phyloP scores from a whole-genome alignment of 768 basidiomycete species.

The Pleurotus tuber-regium region DNA sequence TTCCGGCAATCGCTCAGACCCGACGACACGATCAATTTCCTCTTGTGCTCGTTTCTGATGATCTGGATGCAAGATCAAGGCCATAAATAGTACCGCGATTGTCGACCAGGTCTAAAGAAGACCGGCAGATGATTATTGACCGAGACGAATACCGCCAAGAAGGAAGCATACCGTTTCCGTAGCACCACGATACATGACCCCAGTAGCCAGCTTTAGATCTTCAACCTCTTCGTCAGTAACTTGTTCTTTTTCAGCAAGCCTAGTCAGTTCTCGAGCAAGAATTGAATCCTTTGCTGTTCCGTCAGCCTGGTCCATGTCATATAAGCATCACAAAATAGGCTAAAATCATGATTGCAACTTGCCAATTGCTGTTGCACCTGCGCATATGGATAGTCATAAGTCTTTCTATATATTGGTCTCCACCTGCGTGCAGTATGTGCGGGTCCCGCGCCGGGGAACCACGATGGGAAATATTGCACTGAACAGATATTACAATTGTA shows the following conservation, averaged over 20 bases:
- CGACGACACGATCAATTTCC: slow-evolving; percentile 26
- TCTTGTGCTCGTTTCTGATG: slow-evolving; percentile 25
- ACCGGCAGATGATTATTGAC: neutral
- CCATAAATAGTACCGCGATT: slow-evolving; percentile 18
- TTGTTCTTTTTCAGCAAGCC: neutral
- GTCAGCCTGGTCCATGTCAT: neutral
- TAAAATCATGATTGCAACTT: neutral
- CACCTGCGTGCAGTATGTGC: slow-evolving; percentile 34
- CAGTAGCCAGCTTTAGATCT: neutral
- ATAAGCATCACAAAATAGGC: neutral
- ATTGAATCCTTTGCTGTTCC: neutral
- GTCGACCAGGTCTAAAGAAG: slow-evolving; percentile 1
- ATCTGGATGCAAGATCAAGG: slow-evolving; percentile 26
- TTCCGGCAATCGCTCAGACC: slow-evolving; percentile 21
- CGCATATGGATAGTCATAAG: slow-evolving; percentile 36
- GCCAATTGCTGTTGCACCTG: slow-evolving; percentile 35
- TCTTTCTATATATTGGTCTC: slow-evolving; percentile 26
- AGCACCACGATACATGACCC: neutral
- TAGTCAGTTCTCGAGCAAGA: neutral
- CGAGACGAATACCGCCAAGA: neutral
- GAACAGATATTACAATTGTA: neutral
- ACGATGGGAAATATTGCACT: slow-evolving; percentile 20
- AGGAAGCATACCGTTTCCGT: neutral
- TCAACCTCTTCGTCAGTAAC: neutral
- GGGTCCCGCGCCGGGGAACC: slow-evolving; percentile 43